phyloP scores from a whole-genome alignment of 2,329 filamentous ascomycete genomes.

The Alternaria solani region DNA sequence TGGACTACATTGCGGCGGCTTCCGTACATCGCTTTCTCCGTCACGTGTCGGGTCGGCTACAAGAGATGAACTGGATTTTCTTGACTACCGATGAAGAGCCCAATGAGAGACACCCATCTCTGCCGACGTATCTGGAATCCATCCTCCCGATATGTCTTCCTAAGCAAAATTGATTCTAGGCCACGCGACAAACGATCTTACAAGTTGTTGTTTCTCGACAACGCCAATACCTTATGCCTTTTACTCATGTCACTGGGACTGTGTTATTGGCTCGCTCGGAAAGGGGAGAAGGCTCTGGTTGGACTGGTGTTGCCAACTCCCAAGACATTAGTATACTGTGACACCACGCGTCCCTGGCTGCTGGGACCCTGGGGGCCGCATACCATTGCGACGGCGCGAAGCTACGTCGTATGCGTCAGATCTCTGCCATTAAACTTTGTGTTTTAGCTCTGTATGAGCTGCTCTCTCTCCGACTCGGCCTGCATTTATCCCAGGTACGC shows the following conservation, averaged over 20 bases:
- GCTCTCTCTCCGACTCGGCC: background rate
- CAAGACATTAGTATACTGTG: background rate
- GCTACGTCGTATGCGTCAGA: background rate
- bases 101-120: background rate
- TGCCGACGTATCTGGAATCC: background rate
- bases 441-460: background rate
- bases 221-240: background rate
- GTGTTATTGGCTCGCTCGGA: background rate
- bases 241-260: background rate
- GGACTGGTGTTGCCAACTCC: background rate
- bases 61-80: background rate
- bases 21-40: background rate
- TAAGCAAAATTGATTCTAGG: background rate
- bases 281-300: background rate
- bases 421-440: background rate
- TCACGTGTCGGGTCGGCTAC: background rate
- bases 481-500: background rate
- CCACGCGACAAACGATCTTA: no score
- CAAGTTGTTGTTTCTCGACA: background rate
- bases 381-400: background rate
- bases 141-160: rapidly evolving
- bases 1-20: background rate
- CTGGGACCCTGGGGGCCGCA: background rate
- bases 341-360: background rate
- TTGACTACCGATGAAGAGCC: background rate